These are phyloP conservation scores for Diaporthe citriasiana DNA, from an alignment of 2,329 filamentous ascomycete genomes.

Conservation along the genomic window DNA sequence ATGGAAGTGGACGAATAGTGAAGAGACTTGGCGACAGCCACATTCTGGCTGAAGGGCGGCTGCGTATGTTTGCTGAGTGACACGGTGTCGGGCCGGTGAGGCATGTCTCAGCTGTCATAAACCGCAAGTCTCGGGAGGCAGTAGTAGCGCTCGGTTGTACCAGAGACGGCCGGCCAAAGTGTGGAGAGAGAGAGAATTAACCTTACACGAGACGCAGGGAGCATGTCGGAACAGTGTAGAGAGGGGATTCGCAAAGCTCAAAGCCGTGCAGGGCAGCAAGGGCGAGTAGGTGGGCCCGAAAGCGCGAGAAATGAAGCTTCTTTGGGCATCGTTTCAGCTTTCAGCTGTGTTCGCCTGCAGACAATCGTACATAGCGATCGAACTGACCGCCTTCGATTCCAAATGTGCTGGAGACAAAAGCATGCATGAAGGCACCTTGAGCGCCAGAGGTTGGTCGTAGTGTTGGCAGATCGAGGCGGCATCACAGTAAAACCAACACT, in stretches of 20 bases:
- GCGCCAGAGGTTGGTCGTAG: background rate
- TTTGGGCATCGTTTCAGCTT: background rate
- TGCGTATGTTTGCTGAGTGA: conserved; percentile 4
- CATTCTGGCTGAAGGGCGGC: conserved; percentile 9
- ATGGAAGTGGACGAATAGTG: conserved; percentile 11
- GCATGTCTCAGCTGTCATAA: conserved; percentile 26
- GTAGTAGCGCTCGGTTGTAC: background rate
- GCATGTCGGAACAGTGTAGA: background rate
- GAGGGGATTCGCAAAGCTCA: background rate
- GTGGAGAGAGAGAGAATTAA: background rate
- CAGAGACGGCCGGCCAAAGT: background rate
- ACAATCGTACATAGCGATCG: background rate
- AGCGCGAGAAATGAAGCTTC: background rate
- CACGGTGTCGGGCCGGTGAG: conserved; percentile 18
- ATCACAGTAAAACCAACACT: background rate
- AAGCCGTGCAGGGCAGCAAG: background rate
- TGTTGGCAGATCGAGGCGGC: background rate
- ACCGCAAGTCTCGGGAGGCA: background rate
- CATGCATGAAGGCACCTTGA: background rate
- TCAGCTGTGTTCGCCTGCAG: background rate
- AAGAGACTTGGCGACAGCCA: conserved; percentile 27
- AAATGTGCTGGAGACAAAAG: background rate
- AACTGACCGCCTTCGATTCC: background rate
- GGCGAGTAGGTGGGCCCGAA: background rate
- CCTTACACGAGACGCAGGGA: background rate